Conservation (phyloP, 2,329 filamentous ascomycete genomes). For the Talaromyces islandicus region DNA sequence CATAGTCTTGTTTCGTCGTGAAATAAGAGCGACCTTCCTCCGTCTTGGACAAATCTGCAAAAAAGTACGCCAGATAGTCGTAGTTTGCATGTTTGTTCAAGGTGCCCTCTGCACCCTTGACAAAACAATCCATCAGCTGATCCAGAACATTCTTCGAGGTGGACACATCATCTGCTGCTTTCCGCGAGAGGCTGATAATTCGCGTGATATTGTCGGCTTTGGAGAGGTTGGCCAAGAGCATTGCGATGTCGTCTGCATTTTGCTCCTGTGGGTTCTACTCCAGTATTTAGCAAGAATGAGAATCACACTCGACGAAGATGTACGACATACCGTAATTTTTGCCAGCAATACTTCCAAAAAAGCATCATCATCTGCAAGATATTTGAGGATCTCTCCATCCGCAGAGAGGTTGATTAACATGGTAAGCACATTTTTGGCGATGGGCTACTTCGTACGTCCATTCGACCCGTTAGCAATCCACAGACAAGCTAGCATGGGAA, state of each 20-base stretch:
- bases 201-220: constrained; percentile 71
- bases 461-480: background rate
- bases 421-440: constrained; percentile 86
- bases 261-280: constrained; percentile 55
- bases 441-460: constrained; percentile 52
- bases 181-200: constrained; percentile 58
- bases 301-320: constrained; percentile 1
- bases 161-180: constrained; percentile 51
- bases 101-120: constrained; percentile 75
- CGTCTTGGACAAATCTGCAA: constrained; percentile 86
- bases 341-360: constrained; percentile 70
- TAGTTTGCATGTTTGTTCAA: constrained; percentile 84
- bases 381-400: constrained; percentile 68
- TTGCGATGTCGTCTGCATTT: constrained; percentile 78
- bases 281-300: constrained; percentile 3
- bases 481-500: background rate
- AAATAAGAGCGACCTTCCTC: constrained; percentile 70
- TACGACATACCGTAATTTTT: constrained; percentile 68
- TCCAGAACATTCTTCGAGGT: constrained; percentile 72
- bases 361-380: constrained; percentile 68
- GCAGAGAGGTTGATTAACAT: constrained; percentile 76
- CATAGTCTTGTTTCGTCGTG: constrained; percentile 66
- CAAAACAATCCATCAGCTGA: constrained; percentile 91
- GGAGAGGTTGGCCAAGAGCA: constrained; percentile 87
- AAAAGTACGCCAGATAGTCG: constrained; percentile 90